Percentiles rank a stretch among this genome's conserved stretches.
Evolutionary conservation across 768 basidiomycete species (phyloP).

Genomic region (Cyclocybe aegerita): DNA sequence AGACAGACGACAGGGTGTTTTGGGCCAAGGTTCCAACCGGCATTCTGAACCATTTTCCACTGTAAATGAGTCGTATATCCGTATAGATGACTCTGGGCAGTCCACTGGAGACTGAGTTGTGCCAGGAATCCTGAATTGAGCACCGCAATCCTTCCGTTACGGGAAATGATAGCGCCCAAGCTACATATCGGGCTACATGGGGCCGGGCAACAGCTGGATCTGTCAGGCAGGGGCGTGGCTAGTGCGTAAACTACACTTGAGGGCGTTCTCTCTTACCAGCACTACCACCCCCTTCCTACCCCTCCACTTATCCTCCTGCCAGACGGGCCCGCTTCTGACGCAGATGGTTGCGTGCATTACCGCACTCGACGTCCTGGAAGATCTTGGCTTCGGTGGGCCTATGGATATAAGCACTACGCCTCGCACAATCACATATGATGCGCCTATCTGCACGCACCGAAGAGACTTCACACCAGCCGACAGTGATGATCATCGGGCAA

Average conservation of each 20-base stretch:
- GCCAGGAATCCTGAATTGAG: too few relatives aligned
- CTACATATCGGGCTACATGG: slow-evolving; percentile 8
- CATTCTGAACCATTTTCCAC: too few relatives aligned
- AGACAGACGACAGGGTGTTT: too few relatives aligned
- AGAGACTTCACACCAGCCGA: slow-evolving; percentile 1
- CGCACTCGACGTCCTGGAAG: background rate
- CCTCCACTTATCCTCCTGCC: background rate
- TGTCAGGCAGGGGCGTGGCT: slow-evolving; percentile 13
- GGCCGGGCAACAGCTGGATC: slow-evolving; percentile 4
- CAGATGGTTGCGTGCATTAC: too few relatives aligned
- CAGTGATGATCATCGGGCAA: background rate
- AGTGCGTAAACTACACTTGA: slow-evolving; percentile 10
- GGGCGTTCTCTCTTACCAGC: slow-evolving; percentile 1
- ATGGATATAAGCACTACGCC: background rate
- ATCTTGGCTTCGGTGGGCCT: background rate
- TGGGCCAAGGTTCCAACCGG: too few relatives aligned
- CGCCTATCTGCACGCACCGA: slow-evolving; percentile 2
- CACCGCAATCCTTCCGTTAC: slow-evolving; percentile 6
- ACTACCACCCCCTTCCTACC: background rate
- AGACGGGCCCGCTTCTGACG: too few relatives aligned
- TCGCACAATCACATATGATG: slow-evolving; percentile 4
- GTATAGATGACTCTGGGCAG: too few relatives aligned
- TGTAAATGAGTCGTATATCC: too few relatives aligned
- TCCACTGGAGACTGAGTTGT: too few relatives aligned
- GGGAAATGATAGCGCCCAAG: background rate